phyloP scores from a whole-genome alignment of 768 basidiomycete genomes.

The Leccinum aurantiacum region DNA sequence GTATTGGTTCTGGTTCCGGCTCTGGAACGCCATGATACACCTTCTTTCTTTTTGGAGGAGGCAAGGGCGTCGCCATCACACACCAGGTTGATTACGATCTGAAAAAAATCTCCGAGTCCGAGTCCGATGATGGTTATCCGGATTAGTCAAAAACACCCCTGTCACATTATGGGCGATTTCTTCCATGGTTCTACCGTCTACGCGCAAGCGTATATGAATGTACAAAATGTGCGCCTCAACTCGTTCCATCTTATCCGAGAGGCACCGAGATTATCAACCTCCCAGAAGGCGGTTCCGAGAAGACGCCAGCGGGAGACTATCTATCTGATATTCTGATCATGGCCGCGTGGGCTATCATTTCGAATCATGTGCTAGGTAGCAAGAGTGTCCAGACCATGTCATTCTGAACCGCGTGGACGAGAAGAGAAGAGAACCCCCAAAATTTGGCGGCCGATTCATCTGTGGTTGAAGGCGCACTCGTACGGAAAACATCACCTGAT shows the following conservation, averaged over 20 bases:
- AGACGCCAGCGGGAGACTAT: not conserved
- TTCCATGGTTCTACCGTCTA: too few species aligned
- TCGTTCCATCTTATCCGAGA: too few species aligned
- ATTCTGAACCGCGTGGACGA: not conserved
- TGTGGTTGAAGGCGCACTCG: not conserved
- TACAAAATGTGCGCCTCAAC: too few species aligned
- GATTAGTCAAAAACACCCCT: not conserved
- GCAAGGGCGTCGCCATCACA: conserved; percentile 78
- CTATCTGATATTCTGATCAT: not conserved
- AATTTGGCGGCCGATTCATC: not conserved
- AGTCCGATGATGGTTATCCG: not conserved
- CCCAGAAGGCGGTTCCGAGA: not conserved
- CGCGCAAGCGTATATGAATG: too few species aligned
- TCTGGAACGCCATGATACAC: conserved; percentile 73
- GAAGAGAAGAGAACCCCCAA: not conserved
- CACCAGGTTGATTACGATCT: not conserved
- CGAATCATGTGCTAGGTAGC: too few species aligned
- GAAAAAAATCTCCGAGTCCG: not conserved
- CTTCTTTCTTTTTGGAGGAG: conserved; percentile 88
- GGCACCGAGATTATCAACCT: not conserved
- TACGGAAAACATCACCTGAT: not conserved
- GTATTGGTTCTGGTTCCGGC: conserved; percentile 51
- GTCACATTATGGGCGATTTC: not conserved
- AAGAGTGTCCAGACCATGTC: not conserved
- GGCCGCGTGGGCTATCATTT: not conserved